Evolutionary conservation across 2,329 filamentous ascomycete species (phyloP), one percentile per base, ranked within the genome.

Genomic region (Ceratocystis variospora): DNA sequence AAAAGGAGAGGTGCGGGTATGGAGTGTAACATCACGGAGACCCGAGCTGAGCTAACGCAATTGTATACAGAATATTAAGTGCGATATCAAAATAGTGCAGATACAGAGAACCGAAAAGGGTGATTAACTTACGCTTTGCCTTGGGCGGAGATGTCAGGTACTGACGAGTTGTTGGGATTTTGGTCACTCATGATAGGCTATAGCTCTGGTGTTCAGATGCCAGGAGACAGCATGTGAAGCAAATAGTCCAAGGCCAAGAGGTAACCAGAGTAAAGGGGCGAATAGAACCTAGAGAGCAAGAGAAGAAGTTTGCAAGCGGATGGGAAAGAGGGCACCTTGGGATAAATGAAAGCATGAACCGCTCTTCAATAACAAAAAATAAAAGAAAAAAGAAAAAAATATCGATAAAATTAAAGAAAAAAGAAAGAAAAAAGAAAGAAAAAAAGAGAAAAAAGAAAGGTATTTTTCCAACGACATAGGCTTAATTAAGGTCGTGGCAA

Each of bases 81-180:
- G 37, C 37, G 15, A 41, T 41, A 41, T 41, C 10, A 41, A 41
- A 41, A 41, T 12, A 41, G 37, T 15, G 5, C 37, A 41, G 37
- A 41, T 41, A 41, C 37, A 41, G 37, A 15, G 10, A 41, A 41
- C 10, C 33, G 3, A 37, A 37, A 5, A 15, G 8, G 41, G n/a
- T 22, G n/a, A 46, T 62, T 1, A n/a, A 68, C 67, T 68, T 66
- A 68, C 67, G 67, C 67, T 66, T 55, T 65, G 15, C 61, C 63
- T 37, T 61, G 10, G 15, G 55, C 46, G 10, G 63, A 19, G 44
- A 48, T 44, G 15, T 67, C 48, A 22, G 61, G 65, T 25, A 8
- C 46, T n/a, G 66, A 48, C 19, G 62, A 15, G 61, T 44, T 28
- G 19, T 67, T 63, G 17, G 45, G 37, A n/a, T 64, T 61, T 50